phyloP scores from a whole-genome alignment of 371 early-diverging fungal species.

The Lichtheimia ramosa region DNA sequence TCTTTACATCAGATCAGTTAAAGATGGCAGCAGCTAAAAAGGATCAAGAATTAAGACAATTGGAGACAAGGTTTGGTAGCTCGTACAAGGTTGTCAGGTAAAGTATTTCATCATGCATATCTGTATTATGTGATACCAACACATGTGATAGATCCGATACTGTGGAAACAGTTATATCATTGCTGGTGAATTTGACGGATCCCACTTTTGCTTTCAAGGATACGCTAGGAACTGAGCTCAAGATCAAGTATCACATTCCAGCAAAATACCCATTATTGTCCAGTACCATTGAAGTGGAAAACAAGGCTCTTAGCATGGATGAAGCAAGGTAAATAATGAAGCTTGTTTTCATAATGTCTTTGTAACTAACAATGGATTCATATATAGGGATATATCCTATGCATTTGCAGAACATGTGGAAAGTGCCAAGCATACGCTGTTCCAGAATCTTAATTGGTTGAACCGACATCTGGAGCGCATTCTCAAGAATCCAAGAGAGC shows the following conservation, averaged over 20 bases:
- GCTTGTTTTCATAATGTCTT: too few species aligned
- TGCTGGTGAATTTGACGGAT: conserved; percentile 30
- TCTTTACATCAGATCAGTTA: conserved; percentile 9
- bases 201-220: conserved; percentile 31
- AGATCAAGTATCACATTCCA: conserved; percentile 46
- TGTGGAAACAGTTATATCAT: conserved; percentile 8
- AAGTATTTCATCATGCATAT: not conserved
- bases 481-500: conserved; percentile 18
- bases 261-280: conserved; percentile 49
- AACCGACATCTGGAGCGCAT: conserved; percentile 50
- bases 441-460: conserved; percentile 68
- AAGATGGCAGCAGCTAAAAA: conserved; percentile 6
- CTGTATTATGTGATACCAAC: not conserved
- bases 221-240: conserved; percentile 22
- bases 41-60: conserved; percentile 17
- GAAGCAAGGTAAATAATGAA: conserved; percentile 30
- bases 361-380: too few species aligned
- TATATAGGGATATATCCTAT: conserved; percentile 44
- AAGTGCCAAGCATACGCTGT: conserved; percentile 33
- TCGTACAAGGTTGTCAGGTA: conserved; percentile 31
- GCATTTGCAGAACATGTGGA: conserved; percentile 53
- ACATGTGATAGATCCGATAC: not conserved
- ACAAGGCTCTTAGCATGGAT: conserved; percentile 40
- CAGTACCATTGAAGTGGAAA: conserved; percentile 49
- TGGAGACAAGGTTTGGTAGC: conserved; percentile 52